Conservation (phyloP, 2,329 filamentous ascomycete species). For the Alternaria novae-zelandiae region DNA sequence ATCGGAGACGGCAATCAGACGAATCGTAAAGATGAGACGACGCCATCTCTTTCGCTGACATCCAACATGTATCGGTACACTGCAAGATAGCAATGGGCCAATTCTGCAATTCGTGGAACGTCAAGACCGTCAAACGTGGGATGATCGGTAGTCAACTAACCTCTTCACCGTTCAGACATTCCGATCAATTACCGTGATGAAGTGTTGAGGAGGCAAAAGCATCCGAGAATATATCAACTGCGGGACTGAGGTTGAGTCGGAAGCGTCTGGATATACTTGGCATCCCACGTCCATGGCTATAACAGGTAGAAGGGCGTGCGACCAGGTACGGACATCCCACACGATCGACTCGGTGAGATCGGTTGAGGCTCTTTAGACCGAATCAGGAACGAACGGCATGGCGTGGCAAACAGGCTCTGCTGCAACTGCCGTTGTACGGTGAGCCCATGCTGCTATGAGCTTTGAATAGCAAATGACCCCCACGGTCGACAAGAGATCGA, state of each 20-base stretch:
- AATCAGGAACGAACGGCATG: constrained; percentile 12
- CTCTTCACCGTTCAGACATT: neutral
- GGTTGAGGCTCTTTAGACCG: constrained; percentile 17
- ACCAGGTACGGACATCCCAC: constrained; percentile 22
- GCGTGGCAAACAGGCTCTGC: constrained; percentile 15
- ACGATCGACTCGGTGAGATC: constrained; percentile 22
- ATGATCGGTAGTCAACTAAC: neutral
- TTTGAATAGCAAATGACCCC: constrained; percentile 11
- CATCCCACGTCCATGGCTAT: constrained; percentile 30
- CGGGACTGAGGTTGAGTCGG: constrained; percentile 21
- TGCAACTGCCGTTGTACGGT: constrained; percentile 12
- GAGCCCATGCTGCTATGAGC: neutral
- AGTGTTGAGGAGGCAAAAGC: constrained; percentile 24
- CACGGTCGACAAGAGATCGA: constrained; percentile 13
- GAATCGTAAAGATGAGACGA: neutral
- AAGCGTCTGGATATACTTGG: constrained; percentile 24
- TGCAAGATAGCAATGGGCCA: neutral
- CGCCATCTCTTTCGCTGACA: neutral
- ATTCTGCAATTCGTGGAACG: constrained; percentile 1
- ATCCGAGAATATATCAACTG: constrained; percentile 1
- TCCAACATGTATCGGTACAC: constrained; percentile 7
- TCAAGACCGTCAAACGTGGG: constrained; percentile 2
- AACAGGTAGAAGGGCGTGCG: constrained; percentile 23
- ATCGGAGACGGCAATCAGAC: neutral
- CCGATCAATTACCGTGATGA: neutral